phyloP scores from a whole-genome alignment of 2,329 filamentous ascomycete species.

The Aspergillus cejpii region DNA sequence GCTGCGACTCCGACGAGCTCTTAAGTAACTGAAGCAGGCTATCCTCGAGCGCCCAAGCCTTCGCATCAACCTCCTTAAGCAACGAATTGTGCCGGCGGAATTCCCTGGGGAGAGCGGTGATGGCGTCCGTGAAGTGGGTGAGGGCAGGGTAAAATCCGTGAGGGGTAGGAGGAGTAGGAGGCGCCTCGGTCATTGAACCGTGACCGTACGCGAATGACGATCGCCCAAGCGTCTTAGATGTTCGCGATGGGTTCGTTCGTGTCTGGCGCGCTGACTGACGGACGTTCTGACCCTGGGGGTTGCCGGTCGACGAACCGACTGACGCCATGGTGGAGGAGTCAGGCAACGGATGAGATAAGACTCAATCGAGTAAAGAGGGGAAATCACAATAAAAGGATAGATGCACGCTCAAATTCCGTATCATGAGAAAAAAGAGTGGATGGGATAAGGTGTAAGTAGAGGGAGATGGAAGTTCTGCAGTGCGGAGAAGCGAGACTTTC shows the following conservation, averaged over 20 bases:
- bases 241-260: conserved; percentile 45
- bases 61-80: conserved; percentile 95
- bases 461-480: conserved; percentile 5
- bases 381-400: not conserved
- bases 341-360: not conserved
- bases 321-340: conserved; percentile 15
- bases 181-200: conserved; percentile 23
- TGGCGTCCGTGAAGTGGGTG: conserved; percentile 78
- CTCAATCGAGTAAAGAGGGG: conserved; percentile 9
- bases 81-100: conserved; percentile 93
- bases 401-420: conserved; percentile 1
- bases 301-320: conserved; percentile 24
- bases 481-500: conserved; percentile 17
- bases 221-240: conserved; percentile 41
- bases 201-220: conserved; percentile 38
- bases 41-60: conserved; percentile 83
- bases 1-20: conserved; percentile 29
- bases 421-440: conserved; percentile 8
- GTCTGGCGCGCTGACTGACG: conserved; percentile 42
- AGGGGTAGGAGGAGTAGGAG: conserved; percentile 29
- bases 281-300: conserved; percentile 25
- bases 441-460: not conserved
- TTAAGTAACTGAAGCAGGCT: conserved; percentile 67
- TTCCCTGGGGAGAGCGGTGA: conserved; percentile 87
- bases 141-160: conserved; percentile 59